Evolutionary conservation across 768 basidiomycete genomes (phyloP), one percentile per base, ranked within the genome.

Genomic region (Tricholoma bakamatsutake): DNA sequence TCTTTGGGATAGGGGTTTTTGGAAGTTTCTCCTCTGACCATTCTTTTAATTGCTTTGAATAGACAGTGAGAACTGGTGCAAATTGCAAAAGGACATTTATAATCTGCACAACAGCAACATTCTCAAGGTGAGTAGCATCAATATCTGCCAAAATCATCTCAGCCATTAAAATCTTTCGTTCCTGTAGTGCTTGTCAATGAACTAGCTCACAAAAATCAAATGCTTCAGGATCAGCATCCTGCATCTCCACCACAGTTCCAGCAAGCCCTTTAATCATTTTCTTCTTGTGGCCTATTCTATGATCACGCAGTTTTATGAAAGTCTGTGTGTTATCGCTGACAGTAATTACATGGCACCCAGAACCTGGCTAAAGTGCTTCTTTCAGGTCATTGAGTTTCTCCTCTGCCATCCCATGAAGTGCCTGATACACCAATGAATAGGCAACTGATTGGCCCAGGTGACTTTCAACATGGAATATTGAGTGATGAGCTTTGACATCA

Each of bases 241-340:
- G 57, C 58, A 66, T 59, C 47, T 56, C 42, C 13, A 66, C 53
- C 0, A 56, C 61, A 12, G 61, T 66, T 0, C 54, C 64, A 15
- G 59, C 62, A 11, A 62, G 50, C 0, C 64, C 63, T 15, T 55
- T 61, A 13, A 66, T 57, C 61, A 64, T 61, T n/a, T 43, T 47
- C 21, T 50, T 66, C 49, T 62, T 58, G 13, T 42, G 10, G 2
- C 63, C 60, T 33, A 64, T 57, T 5, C 62, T 21, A 31, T 52
- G 57, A 31, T 64, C 62, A 7, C 53, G 53, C 45, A 52, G 52
- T 27, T 50, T 53, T 10, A 49, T 46, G 18, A 59, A 64, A 0
- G 55, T 49, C 49, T 66, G 63, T 11, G 59, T 56, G 55, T 66
- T 66, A 48, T 66, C 60, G 21, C 55, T 55, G 28, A 66, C 59